Base-by-base conservation (phyloP, 345 rosid genomes). In the Carallia brachiata region DNA sequence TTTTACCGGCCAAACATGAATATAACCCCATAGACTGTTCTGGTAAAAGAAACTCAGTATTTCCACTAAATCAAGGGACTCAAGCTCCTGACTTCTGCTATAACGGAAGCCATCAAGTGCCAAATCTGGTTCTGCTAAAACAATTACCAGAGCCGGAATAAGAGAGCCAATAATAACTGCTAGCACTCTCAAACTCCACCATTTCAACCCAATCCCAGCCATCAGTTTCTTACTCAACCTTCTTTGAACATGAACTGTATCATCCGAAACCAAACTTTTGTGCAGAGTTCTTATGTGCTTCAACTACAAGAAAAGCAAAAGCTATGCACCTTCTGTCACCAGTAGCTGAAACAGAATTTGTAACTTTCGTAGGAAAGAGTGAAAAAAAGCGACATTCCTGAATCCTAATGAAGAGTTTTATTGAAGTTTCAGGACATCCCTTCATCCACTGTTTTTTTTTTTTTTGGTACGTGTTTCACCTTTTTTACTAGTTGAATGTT, bases 1-100 rank as follows among this genome's bases (percentile, higher is more conserved):
- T 52, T 64, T 73, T 77, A 79, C 86, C 75, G 83, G 86, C 86
- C 81, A 79, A 69, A 74, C 77, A 66, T 72, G 84, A 36, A 65
- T 74, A 19, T 82, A 79, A n/a, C 83, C 83, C 47, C 66, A 13
- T 71, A 19, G 58, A 13, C 79, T 79, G 58, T 69, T 76, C 48
- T 37, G 59, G 73, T 72, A 70, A 13, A 82, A 52, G 54, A 73
- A 73, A 27, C 69, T 57, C 52, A 61, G 15, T n/a, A 69, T 56
- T 52, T 40, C 52, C 31, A 6, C 17, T 27, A 56, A 50, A 32
- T 65, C 55, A 4, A 34, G 70, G 44, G 61, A 67, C 31, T 66
- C 68, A 17, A 18, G 56, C 17, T 66, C 32, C 62, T 54, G 63
- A 27, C 57, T 39, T 5, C 48, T 48, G 12, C 48, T 60, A 17